Conservation (phyloP, 73 alveolate genomes). For the Stentor coeruleus region DNA sequence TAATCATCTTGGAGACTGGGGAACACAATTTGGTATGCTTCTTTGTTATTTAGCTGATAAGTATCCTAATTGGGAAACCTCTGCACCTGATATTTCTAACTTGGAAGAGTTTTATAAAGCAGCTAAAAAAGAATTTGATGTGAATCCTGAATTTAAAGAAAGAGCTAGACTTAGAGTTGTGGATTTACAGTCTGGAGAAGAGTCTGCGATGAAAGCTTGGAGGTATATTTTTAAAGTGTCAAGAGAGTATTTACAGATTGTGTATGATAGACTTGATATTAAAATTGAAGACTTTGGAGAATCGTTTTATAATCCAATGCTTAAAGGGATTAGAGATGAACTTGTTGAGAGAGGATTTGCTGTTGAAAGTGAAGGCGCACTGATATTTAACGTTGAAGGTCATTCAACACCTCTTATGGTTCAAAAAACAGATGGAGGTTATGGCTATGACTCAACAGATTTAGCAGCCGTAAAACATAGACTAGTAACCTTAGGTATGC, state of each 20-base stretch:
- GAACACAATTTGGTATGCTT: slow-evolving; percentile 99
- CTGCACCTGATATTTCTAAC: slow-evolving; percentile 83
- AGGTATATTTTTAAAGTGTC: slow-evolving; percentile 91
- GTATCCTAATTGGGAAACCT: slow-evolving; percentile 87
- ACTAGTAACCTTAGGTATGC: slow-evolving; percentile 35
- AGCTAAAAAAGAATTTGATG: slow-evolving; percentile 93
- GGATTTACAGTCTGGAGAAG: slow-evolving; percentile 93
- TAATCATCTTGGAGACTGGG: slow-evolving; percentile 99
- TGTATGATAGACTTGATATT: slow-evolving; percentile 88
- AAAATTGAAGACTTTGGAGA: slow-evolving; percentile 91
- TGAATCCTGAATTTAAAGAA: slow-evolving; percentile 89
- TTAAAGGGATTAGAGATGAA: slow-evolving; percentile 83
- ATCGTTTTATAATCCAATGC: slow-evolving; percentile 90
- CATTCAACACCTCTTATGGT: slow-evolving; percentile 66
- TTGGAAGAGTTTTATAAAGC: slow-evolving; percentile 90
- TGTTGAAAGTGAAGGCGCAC: slow-evolving; percentile 85
- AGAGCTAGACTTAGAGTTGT: slow-evolving; percentile 88
- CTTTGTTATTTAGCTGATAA: slow-evolving; percentile 85
- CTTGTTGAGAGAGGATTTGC: slow-evolving; percentile 73
- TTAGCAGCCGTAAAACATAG: slow-evolving; percentile 95
- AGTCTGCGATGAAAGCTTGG: slow-evolving; percentile 90
- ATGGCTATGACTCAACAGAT: slow-evolving; percentile 98
- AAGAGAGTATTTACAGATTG: slow-evolving; percentile 79
- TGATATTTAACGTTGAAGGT: slow-evolving; percentile 36
- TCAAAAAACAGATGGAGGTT: slow-evolving; percentile 99